Percentiles rank a stretch among this genome's conserved stretches.
phyloP scores from a whole-genome alignment of 495 filamentous ascomycete species.

The Hypoxylon lenormandii region DNA sequence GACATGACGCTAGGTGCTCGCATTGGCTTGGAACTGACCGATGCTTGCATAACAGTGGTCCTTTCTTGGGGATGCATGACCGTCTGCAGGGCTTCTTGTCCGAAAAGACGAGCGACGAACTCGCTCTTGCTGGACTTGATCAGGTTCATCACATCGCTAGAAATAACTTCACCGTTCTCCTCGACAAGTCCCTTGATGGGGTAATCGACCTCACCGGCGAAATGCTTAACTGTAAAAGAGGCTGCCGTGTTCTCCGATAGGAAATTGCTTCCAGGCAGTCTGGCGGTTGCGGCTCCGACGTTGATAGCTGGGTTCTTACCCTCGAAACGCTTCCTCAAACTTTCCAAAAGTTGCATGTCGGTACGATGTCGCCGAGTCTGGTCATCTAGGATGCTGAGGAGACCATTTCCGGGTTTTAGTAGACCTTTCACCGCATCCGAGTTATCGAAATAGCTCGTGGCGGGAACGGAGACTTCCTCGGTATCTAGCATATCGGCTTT shows the following conservation, averaged over 20 bases:
- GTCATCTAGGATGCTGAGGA: constrained; percentile 94
- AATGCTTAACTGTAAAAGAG: constrained; percentile 91
- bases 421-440: constrained; percentile 90
- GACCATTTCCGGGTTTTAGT: constrained; percentile 88
- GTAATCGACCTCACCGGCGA: constrained; percentile 97
- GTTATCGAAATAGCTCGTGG: constrained; percentile 97
- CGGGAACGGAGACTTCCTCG: constrained; percentile 87
- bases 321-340: constrained; percentile 89
- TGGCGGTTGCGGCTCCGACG: constrained; percentile 74
- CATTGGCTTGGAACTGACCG: constrained; percentile 91
- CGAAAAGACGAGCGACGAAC: constrained; percentile 90
- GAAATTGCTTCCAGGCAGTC: constrained; percentile 82
- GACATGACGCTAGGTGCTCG: constrained; percentile 93
- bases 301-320: constrained; percentile 90
- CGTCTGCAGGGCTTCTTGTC: constrained; percentile 89
- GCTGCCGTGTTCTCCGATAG: constrained; percentile 79
- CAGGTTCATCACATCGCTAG: constrained; percentile 94
- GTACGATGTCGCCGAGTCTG: constrained; percentile 88
- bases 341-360: constrained; percentile 89
- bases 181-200: constrained; percentile 84
- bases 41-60: constrained; percentile 92
- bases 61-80: constrained; percentile 90
- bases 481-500: constrained; percentile 90
- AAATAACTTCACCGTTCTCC: constrained; percentile 95
- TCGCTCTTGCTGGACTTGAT: constrained; percentile 86